Evolutionary conservation across 2,329 filamentous ascomycete species (phyloP), one percentile per base, ranked within the genome.

Genomic region (Capronia coronata): DNA sequence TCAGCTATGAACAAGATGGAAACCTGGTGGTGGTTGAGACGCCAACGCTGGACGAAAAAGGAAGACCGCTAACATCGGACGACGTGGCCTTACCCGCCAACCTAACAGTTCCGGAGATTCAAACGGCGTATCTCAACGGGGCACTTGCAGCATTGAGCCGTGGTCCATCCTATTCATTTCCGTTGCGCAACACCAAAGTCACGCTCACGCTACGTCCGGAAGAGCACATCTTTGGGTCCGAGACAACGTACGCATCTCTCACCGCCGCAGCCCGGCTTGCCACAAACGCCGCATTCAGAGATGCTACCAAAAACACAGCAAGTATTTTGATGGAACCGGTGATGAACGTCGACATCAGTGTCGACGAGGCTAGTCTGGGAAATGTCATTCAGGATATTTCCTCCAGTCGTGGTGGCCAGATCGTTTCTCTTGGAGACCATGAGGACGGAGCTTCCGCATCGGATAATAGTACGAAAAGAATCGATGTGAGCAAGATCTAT

Each of bases 261-360:
- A 89, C 79, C 62, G 87, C 74, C 69, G 88, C 75, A 52, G 82
- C 75, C 59, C 82, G 69, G 64, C 79, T 68, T 63, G 86, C 86
- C 1, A 84, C 90, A 0, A 79, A 84, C 51, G 73, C 77, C 7
- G 83, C 84, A 0, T 75, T 97, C 1, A 77, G 78, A 43, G 75
- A 80, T 14, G 80, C 82, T 0, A 75, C 79, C 48, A 69, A 75
- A 8, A 67, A 70, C 22, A 64, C 71, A 2, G 70, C 73, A 2
- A 77, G 88, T 1, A 77, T 78, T 1, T 73, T 98, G 32, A 84
- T 97, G 70, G 93, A 98, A 64, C 93, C 93, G 1, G 86, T 98
- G 47, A 96, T 97, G 88, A 82, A 83, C 52, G 87, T 87, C 3
- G 82, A 84, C 45, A 94, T 98, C 63, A 83, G 80, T 58, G 88